These are phyloP conservation scores for Pleurotus tuber-regium DNA, from an alignment of 768 basidiomycete genomes.

Conservation along the genomic window DNA sequence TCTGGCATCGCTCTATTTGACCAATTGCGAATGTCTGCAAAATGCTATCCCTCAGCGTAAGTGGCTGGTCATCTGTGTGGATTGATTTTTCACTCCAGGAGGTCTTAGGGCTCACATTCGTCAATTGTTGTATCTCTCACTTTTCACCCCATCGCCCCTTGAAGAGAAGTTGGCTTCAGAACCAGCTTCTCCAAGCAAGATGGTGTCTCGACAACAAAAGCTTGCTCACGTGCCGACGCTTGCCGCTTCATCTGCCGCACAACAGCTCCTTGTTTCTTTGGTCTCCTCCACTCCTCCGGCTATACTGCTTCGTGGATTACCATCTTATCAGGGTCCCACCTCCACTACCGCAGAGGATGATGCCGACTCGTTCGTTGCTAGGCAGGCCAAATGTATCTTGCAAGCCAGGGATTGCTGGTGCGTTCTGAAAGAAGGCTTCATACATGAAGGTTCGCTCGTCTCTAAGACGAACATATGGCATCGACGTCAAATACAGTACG, in stretches of 20 bases:
- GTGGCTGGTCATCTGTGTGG: constrained; percentile 21
- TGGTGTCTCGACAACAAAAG: constrained; percentile 35
- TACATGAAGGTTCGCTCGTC: constrained; percentile 31
- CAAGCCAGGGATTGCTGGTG: constrained; percentile 60
- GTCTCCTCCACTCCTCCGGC: constrained; percentile 54
- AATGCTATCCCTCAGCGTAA: constrained; percentile 57
- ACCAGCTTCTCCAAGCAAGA: constrained; percentile 49
- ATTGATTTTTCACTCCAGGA: constrained; percentile 8
- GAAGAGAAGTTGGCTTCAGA: constrained; percentile 23
- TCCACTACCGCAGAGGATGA: constrained; percentile 27
- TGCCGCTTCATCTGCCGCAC: constrained; percentile 48
- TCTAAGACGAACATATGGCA: constrained; percentile 29
- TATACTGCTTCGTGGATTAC: constrained; percentile 53
- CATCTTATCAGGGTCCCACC: constrained; percentile 33
- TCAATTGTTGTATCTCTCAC: constrained; percentile 68
- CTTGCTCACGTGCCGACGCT: constrained; percentile 37
- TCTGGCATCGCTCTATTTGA: constrained; percentile 61
- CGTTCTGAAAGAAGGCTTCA: constrained; percentile 54
- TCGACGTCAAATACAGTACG: constrained; percentile 23
- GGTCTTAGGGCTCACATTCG: constrained; percentile 55
- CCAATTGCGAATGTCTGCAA: constrained; percentile 49
- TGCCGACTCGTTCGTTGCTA: constrained; percentile 56
- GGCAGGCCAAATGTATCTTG: constrained; percentile 50
- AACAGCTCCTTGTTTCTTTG: constrained; percentile 52
- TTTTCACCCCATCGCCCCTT: constrained; percentile 46